Conservation (phyloP, 2,329 filamentous ascomycete genomes). For the Emergomyces pasteurianus region DNA sequence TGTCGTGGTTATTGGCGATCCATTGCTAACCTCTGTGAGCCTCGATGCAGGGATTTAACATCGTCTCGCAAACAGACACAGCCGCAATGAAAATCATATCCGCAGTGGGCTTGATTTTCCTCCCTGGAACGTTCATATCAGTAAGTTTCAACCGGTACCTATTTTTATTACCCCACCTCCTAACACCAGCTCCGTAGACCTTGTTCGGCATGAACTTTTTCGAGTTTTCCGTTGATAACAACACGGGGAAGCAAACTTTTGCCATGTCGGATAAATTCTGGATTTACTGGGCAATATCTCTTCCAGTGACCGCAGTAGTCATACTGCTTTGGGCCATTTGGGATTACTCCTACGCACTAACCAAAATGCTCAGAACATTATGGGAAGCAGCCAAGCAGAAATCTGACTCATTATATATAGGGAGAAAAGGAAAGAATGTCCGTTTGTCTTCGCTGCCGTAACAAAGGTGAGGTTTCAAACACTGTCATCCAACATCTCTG, state of each 20-base stretch:
- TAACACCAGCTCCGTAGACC: conserved; percentile 11
- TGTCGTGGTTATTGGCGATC: neutral
- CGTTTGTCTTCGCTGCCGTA: neutral
- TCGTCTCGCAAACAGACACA: conserved; percentile 22
- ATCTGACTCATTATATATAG: neutral
- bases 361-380: neutral
- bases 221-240: conserved; percentile 12
- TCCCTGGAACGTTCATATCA: conserved; percentile 22
- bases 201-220: conserved; percentile 28
- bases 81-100: conserved; percentile 22
- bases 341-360: conserved; percentile 7
- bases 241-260: conserved; percentile 11
- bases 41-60: conserved; percentile 19
- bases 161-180: neutral
- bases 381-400: neutral
- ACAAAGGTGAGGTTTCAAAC: neutral
- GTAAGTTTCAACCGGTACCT: conserved; percentile 10
- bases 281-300: conserved; percentile 22
- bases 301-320: conserved; percentile 19
- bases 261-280: conserved; percentile 18
- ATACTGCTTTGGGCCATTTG: conserved; percentile 17
- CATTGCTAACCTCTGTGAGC: neutral
- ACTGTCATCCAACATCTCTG: neutral
- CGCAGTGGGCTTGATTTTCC: conserved; percentile 17
- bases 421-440: neutral